phyloP scores from a whole-genome alignment of 331 rosid genomes.

The Prunus yedoensis region DNA sequence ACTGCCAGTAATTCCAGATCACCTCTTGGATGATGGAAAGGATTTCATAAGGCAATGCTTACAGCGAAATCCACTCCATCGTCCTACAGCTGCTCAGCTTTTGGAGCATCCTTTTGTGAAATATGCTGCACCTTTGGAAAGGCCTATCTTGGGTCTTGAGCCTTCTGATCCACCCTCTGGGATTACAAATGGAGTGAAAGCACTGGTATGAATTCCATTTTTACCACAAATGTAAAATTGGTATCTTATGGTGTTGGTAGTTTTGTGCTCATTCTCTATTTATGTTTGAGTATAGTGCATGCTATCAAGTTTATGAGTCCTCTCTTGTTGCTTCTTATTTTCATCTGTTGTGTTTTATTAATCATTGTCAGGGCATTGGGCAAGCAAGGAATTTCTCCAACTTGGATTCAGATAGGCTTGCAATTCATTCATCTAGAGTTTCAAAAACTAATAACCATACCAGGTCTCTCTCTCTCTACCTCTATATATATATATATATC shows the following conservation, averaged over 20 bases:
- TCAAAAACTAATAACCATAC: slow-evolving; percentile 58
- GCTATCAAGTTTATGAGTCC: slow-evolving; percentile 5
- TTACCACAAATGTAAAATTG: background rate
- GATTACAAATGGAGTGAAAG: slow-evolving; percentile 58
- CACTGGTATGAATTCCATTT: slow-evolving; percentile 52
- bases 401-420: slow-evolving; percentile 78
- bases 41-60: slow-evolving; percentile 84
- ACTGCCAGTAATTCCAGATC: slow-evolving; percentile 83
- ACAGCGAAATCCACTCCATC: slow-evolving; percentile 77
- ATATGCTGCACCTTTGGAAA: slow-evolving; percentile 78
- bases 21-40: slow-evolving; percentile 83
- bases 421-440: slow-evolving; percentile 79
- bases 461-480: slow-evolving; percentile 54
- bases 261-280: background rate
- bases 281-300: slow-evolving; percentile 12
- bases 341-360: slow-evolving; percentile 19
- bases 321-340: slow-evolving; percentile 12
- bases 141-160: slow-evolving; percentile 54
- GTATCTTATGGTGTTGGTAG: background rate
- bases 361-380: slow-evolving; percentile 63
- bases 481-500: background rate
- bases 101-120: slow-evolving; percentile 93
- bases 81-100: slow-evolving; percentile 76
- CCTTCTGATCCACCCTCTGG: slow-evolving; percentile 50
- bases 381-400: slow-evolving; percentile 53